phyloP scores from a whole-genome alignment of 2,329 filamentous ascomycete genomes.

The Pseudogymnoascus destructans region DNA sequence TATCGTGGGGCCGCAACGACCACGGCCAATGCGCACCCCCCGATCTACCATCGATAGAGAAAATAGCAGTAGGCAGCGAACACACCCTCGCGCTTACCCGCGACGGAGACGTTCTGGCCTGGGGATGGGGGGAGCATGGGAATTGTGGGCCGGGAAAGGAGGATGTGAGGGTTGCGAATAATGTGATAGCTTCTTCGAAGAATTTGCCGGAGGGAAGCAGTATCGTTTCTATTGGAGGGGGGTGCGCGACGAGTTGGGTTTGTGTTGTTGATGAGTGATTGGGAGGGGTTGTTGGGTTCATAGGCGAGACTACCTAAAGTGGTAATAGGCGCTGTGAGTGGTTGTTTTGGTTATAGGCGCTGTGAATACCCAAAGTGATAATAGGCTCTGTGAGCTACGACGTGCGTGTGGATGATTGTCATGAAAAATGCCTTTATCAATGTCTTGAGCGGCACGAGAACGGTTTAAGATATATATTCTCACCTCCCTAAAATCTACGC shows the following conservation, averaged over 20 bases:
- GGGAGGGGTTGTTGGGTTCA: neutral
- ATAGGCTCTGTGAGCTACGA: neutral
- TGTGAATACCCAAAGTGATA: neutral
- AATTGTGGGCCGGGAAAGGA: conserved; percentile 67
- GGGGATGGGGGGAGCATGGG: conserved; percentile 97
- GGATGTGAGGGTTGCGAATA: conserved; percentile 58
- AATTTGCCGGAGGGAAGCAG: conserved; percentile 37
- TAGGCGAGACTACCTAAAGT: neutral
- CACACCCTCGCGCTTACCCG: conserved; percentile 64
- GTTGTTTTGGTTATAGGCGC: neutral
- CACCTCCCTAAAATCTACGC: neutral
- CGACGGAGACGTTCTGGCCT: conserved; percentile 57
- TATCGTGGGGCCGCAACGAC: conserved; percentile 74
- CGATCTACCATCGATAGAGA: conserved; percentile 42
- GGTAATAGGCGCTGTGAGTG: neutral
- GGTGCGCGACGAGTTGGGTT: conserved; percentile 83
- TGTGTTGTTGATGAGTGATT: conserved; percentile 28
- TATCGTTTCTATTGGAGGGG: conserved; percentile 58
- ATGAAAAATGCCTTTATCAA: neutral
- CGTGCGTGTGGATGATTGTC: neutral
- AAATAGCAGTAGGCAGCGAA: conserved; percentile 77
- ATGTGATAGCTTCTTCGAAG: conserved; percentile 47
- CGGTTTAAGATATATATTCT: neutral
- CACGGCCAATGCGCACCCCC: conserved; percentile 65
- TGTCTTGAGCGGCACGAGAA: neutral